These are phyloP conservation scores for Heliamphora exappendiculata DNA, from an alignment of 148 eudicot species.

Conservation along the genomic window DNA sequence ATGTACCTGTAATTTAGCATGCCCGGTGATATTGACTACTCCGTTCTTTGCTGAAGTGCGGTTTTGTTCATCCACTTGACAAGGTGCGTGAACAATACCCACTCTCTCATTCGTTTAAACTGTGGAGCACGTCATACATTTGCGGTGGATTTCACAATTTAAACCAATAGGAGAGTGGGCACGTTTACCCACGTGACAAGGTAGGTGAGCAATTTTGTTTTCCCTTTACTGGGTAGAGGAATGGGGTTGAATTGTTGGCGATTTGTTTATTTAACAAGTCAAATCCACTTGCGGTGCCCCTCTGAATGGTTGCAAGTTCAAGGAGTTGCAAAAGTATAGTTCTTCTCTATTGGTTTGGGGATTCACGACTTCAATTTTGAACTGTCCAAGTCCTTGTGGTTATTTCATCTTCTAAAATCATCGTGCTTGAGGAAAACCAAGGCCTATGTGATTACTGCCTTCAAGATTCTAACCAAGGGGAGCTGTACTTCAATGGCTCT, in stretches of 20 bases:
- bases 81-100: no score
- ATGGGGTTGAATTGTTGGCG: not conserved
- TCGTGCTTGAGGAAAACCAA: not conserved
- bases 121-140: no score
- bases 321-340: not conserved
- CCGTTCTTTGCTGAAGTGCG: no score
- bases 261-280: not conserved
- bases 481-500: not conserved
- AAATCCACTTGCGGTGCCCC: not conserved
- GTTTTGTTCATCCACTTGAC: no score
- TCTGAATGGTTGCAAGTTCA: not conserved
- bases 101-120: no score
- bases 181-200: no score
- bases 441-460: not conserved
- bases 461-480: not conserved
- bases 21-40: not conserved
- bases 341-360: not conserved
- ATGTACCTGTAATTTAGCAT: slow-evolving; percentile 10
- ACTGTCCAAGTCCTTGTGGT: not conserved
- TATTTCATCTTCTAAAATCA: not conserved
- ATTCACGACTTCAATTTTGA: not conserved
- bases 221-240: not conserved
- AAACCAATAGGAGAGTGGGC: no score
- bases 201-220: no score
- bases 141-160: no score